Conservation (phyloP, 2,329 filamentous ascomycete species). For the Penicillium sp. region DNA sequence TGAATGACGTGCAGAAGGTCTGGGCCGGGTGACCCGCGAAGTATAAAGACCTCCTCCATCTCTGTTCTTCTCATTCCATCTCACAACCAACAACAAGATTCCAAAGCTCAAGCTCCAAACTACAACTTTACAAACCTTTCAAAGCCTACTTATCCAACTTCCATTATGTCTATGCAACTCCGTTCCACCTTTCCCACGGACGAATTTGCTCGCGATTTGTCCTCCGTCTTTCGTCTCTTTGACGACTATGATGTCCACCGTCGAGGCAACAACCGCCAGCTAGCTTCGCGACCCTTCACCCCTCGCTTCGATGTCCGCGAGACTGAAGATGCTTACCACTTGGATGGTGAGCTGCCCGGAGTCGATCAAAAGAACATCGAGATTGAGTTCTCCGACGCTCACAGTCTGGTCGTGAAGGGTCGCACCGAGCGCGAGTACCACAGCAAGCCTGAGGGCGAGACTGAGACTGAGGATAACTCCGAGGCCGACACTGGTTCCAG, state of each 20-base stretch:
- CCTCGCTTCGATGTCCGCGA: slow-evolving; percentile 52
- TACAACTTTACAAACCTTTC: neutral
- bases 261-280: slow-evolving; percentile 17
- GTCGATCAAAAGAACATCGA: slow-evolving; percentile 47
- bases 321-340: slow-evolving; percentile 43
- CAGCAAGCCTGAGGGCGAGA: slow-evolving; percentile 41
- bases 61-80: neutral
- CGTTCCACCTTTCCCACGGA: slow-evolving; percentile 26
- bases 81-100: neutral
- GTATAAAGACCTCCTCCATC: neutral
- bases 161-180: slow-evolving; percentile 34
- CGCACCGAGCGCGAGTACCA: slow-evolving; percentile 40
- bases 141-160: neutral
- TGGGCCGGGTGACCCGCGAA: neutral
- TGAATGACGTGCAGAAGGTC: neutral
- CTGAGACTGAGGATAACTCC: slow-evolving; percentile 43
- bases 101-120: neutral
- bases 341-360: slow-evolving; percentile 52
- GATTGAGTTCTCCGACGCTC: slow-evolving; percentile 50
- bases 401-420: slow-evolving; percentile 50
- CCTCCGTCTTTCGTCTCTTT: neutral
- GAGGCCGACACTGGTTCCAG: slow-evolving; percentile 17
- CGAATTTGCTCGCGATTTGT: slow-evolving; percentile 33
- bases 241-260: slow-evolving; percentile 28
- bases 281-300: slow-evolving; percentile 34